phyloP scores from a whole-genome alignment of 345 rosid genomes.

The Euphorbia peplus region DNA sequence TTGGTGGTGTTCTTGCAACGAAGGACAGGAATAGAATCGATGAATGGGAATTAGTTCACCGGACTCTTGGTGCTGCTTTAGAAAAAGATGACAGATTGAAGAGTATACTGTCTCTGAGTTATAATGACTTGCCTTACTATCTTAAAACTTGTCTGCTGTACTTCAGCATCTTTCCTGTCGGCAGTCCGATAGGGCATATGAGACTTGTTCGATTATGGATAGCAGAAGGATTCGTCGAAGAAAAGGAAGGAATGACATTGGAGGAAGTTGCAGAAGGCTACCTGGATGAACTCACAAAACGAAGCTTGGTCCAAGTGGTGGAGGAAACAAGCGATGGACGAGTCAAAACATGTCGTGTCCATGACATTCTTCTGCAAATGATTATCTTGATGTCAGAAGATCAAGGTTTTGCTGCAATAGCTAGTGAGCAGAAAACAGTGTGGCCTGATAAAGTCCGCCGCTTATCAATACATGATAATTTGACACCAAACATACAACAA shows the following conservation, averaged over 20 bases:
- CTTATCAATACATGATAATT: slow-evolving; percentile 21
- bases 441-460: slow-evolving; percentile 20
- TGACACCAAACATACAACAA: slow-evolving; percentile 2
- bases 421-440: slow-evolving; percentile 7
- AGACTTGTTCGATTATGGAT: slow-evolving; percentile 19
- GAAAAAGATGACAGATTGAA: slow-evolving; percentile 13
- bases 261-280: slow-evolving; percentile 19
- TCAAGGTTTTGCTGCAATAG: slow-evolving; percentile 4
- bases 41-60: slow-evolving; percentile 13
- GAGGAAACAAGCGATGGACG: slow-evolving; percentile 10
- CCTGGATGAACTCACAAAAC: slow-evolving; percentile 8
- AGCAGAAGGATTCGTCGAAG: slow-evolving; percentile 17
- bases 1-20: slow-evolving; percentile 14
- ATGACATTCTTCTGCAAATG: slow-evolving; percentile 5
- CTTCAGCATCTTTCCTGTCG: slow-evolving; percentile 7
- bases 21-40: slow-evolving; percentile 7
- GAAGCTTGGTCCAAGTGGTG: slow-evolving; percentile 13
- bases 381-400: slow-evolving; percentile 4
- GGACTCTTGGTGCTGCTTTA: not conserved
- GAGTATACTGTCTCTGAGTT: slow-evolving; percentile 16
- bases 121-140: slow-evolving; percentile 22
- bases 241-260: slow-evolving; percentile 11
- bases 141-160: slow-evolving; percentile 13
- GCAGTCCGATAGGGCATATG: not conserved
- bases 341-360: slow-evolving; percentile 7